phyloP scores from a whole-genome alignment of 306 rosid species.

The Fragaria iinumae region DNA sequence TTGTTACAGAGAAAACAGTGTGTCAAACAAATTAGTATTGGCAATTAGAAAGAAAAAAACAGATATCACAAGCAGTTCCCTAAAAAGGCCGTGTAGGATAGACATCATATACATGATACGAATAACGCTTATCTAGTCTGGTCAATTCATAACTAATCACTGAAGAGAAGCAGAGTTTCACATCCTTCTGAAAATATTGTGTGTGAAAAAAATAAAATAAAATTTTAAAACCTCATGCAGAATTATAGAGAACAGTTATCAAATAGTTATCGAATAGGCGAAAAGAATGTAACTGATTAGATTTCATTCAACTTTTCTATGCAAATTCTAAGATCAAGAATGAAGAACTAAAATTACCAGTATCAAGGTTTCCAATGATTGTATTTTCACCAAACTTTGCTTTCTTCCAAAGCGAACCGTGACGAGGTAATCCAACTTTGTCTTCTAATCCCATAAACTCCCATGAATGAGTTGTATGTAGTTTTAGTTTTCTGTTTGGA shows the following conservation, averaged over 20 bases:
- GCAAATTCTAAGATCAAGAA: neutral
- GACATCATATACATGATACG: neutral
- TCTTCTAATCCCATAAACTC: constrained; percentile 47
- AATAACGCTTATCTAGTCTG: neutral
- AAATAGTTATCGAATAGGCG: neutral
- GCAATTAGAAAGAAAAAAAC: neutral
- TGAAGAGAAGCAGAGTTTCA: neutral
- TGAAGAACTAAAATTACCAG: constrained; percentile 37
- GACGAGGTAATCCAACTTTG: constrained; percentile 16
- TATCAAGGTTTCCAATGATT: constrained; percentile 69
- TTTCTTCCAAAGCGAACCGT: constrained; percentile 43
- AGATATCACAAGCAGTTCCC: neutral
- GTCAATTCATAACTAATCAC: neutral
- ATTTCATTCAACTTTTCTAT: neutral
- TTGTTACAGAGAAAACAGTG: neutral
- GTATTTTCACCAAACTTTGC: constrained; percentile 50
- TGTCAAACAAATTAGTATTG: neutral
- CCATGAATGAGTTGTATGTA: constrained; percentile 78
- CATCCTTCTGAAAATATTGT: neutral
- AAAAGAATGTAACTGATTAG: neutral
- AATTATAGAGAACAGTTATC: too few species aligned
- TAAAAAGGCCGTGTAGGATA: neutral
- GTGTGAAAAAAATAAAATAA: neutral
- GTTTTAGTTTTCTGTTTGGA: constrained; percentile 31
- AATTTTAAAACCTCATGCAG: neutral